Evolutionary conservation across 1,284 basidiomycete species (phyloP).

Genomic region (Cutaneotrichosporon sp.): DNA sequence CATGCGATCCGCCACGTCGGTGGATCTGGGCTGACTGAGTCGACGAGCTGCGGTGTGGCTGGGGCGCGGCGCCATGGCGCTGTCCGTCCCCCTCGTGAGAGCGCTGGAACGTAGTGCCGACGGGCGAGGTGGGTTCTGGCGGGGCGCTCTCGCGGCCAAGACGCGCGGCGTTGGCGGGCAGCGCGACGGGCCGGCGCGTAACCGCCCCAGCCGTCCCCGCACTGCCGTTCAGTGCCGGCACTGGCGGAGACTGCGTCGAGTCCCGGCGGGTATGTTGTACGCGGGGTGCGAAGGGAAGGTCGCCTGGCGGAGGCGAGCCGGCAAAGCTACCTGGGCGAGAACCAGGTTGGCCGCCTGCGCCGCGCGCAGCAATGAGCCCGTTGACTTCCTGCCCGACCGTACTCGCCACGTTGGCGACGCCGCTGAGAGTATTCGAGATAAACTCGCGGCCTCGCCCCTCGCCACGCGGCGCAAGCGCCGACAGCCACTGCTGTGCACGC

Average conservation of each 20-base stretch:
- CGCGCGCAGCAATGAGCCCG: conserved; percentile 11
- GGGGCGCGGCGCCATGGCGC: background rate
- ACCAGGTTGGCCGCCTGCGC: background rate
- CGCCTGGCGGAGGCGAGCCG: conserved; percentile 6
- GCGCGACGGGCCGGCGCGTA: conserved; percentile 14
- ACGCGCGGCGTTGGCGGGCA: conserved; percentile 26
- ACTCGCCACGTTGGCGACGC: conserved; percentile 39
- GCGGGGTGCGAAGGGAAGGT: background rate
- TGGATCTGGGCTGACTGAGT: too few relatives aligned
- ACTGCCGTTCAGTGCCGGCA: conserved; percentile 1
- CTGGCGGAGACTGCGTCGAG: conserved; percentile 8
- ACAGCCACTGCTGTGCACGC: conserved; percentile 41
- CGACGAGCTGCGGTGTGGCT: background rate
- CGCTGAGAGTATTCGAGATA: conserved; percentile 32
- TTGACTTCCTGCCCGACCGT: conserved; percentile 20
- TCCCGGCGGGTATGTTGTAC: conserved; percentile 2
- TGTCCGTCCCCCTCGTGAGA: background rate
- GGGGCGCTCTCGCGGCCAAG: background rate
- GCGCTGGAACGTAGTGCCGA: background rate
- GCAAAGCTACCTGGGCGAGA: conserved; percentile 10
- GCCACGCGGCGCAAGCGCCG: conserved; percentile 39
- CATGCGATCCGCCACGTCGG: background rate
- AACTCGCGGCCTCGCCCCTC: conserved; percentile 43
- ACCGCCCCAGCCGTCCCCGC: background rate
- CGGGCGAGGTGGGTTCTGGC: background rate